phyloP scores from a whole-genome alignment of 192 early-diverging fungal genomes.

The Backusella macrospora region DNA sequence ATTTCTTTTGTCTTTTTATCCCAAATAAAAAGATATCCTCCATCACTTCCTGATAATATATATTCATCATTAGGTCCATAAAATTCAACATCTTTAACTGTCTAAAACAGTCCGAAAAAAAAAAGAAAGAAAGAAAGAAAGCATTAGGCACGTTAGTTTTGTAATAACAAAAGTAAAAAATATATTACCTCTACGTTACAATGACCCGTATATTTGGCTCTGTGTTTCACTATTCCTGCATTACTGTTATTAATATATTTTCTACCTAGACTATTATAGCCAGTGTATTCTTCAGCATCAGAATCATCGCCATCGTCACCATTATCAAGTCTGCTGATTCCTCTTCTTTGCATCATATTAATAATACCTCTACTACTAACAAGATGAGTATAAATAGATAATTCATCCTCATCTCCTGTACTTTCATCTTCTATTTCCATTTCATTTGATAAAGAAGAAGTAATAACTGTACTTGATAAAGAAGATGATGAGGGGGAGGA shows the following conservation, averaged over 20 bases:
- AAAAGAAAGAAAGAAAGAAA: slow-evolving; percentile 30
- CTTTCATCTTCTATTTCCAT: not conserved
- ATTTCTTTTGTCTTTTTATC: slow-evolving; percentile 61
- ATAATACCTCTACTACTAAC: slow-evolving; percentile 8
- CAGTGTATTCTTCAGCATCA: not conserved
- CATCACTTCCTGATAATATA: slow-evolving; percentile 79
- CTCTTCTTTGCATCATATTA: not conserved
- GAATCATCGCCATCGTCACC: slow-evolving; percentile 28
- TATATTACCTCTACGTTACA: slow-evolving; percentile 33
- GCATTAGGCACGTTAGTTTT: not conserved
- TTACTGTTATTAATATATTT: not conserved
- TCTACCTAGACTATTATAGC: not conserved
- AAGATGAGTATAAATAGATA: slow-evolving; percentile 5
- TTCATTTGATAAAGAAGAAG: not conserved
- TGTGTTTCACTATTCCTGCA: not conserved
- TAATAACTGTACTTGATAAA: not conserved
- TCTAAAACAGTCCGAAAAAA: slow-evolving; percentile 39
- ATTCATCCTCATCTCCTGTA: not conserved
- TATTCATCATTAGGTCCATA: slow-evolving; percentile 65
- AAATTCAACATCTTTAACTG: slow-evolving; percentile 78
- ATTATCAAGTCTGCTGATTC: slow-evolving; percentile 7
- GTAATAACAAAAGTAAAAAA: not conserved
- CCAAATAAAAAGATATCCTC: slow-evolving; percentile 74
- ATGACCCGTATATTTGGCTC: slow-evolving; percentile 32
- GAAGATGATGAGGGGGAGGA: not conserved